Evolutionary conservation across 306 rosid genomes (phyloP).

Genomic region (Quercus engelmannii): DNA sequence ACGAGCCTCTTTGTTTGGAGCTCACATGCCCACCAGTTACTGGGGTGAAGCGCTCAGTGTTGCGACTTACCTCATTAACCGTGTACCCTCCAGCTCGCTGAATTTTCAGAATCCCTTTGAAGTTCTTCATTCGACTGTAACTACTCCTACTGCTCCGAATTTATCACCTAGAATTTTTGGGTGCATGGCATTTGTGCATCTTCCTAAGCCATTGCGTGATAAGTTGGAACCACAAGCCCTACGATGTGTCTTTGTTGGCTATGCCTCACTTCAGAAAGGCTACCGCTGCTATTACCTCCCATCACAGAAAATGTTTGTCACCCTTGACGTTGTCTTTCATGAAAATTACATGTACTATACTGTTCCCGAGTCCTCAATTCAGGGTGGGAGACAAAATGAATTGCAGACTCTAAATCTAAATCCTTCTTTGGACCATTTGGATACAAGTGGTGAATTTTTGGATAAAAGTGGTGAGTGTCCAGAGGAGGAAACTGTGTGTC

Average conservation of each 20-base stretch:
- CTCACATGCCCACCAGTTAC: not conserved
- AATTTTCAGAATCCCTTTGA: not conserved
- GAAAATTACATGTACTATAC: too few relatives aligned
- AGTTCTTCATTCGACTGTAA: not conserved
- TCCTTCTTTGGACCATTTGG: too few relatives aligned
- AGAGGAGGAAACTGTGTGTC: too few relatives aligned
- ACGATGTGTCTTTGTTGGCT: not conserved
- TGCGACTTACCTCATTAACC: not conserved
- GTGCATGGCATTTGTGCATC: not conserved
- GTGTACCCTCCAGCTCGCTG: not conserved
- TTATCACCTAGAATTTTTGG: not conserved
- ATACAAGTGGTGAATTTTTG: too few relatives aligned
- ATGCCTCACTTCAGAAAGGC: not conserved
- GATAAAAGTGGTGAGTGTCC: too few relatives aligned
- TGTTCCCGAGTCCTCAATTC: too few relatives aligned
- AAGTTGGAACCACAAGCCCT: not conserved
- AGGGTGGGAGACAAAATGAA: too few relatives aligned
- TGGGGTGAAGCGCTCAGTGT: not conserved
- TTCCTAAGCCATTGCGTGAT: not conserved
- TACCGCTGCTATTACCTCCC: not conserved
- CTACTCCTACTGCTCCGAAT: not conserved
- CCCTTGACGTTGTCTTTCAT: not conserved
- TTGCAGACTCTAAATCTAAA: too few relatives aligned
- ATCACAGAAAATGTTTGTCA: not conserved
- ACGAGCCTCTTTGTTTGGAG: not conserved